Evolutionary conservation across 108 stramenopile genomes (phyloP).

Genomic region (Pelagomonas calceolata): DNA sequence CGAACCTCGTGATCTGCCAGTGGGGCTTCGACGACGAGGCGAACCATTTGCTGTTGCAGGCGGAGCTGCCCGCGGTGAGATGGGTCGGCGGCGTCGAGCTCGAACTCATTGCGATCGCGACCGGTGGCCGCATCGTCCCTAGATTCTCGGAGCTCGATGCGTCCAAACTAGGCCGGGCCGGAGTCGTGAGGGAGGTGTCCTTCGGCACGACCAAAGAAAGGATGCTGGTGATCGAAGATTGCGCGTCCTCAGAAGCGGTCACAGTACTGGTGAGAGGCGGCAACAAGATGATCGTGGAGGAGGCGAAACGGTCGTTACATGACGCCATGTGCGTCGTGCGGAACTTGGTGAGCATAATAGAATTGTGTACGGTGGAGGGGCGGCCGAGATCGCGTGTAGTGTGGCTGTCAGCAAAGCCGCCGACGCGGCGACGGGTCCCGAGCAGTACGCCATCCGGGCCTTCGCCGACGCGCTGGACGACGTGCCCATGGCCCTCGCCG

Average conservation of each 20-base stretch:
- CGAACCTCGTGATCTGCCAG: slow-evolving; percentile 92
- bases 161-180: slow-evolving; percentile 91
- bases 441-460: slow-evolving; percentile 97
- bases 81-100: slow-evolving; percentile 99
- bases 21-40: slow-evolving; percentile 99
- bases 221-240: slow-evolving; percentile 69
- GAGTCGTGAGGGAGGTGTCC: slow-evolving; percentile 76
- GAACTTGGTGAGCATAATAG: slow-evolving; percentile 92
- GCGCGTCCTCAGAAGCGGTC: slow-evolving; percentile 85
- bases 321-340: slow-evolving; percentile 99
- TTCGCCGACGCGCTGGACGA: slow-evolving; percentile 98
- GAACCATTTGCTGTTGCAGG: slow-evolving; percentile 88
- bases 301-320: slow-evolving; percentile 98
- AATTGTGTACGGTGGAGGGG: slow-evolving; percentile 97
- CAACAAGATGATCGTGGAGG: slow-evolving; percentile 99
- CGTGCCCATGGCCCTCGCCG: slow-evolving; percentile 96
- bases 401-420: slow-evolving; percentile 78
- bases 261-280: slow-evolving; percentile 95
- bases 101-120: slow-evolving; percentile 98
- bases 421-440: slow-evolving; percentile 81
- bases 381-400: slow-evolving; percentile 95
- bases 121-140: slow-evolving; percentile 96
- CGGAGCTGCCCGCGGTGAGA: slow-evolving; percentile 78
- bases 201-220: slow-evolving; percentile 93
- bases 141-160: slow-evolving; percentile 79